phyloP scores from a whole-genome alignment of 2,329 filamentous ascomycete species.

The Trematosphaeria pertusa region DNA sequence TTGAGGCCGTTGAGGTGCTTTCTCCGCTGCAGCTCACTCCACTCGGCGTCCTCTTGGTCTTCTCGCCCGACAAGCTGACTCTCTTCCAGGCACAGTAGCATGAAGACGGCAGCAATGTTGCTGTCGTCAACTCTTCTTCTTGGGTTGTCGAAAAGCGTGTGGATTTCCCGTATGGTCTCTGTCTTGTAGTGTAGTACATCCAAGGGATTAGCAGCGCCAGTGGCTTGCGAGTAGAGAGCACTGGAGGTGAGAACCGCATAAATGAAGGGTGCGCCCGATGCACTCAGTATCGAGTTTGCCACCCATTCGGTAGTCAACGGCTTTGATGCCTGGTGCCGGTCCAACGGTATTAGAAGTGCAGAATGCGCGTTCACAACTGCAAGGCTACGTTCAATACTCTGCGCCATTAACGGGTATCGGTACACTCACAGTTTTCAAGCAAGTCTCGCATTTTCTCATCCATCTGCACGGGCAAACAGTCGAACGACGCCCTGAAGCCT shows the following conservation, averaged over 20 bases:
- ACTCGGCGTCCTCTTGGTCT: slow-evolving; percentile 22
- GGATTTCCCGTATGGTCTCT: slow-evolving; percentile 36
- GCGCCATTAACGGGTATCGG: background rate
- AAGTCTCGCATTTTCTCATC: slow-evolving; percentile 25
- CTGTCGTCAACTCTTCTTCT: slow-evolving; percentile 32
- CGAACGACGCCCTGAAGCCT: slow-evolving; percentile 26
- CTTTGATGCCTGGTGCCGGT: slow-evolving; percentile 28
- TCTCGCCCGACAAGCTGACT: slow-evolving; percentile 30
- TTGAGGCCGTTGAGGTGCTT: slow-evolving; percentile 39
- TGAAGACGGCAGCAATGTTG: slow-evolving; percentile 43
- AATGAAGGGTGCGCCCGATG: slow-evolving; percentile 36
- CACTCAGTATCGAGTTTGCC: slow-evolving; percentile 27
- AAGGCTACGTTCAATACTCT: slow-evolving; percentile 13
- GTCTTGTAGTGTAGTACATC: slow-evolving; percentile 34
- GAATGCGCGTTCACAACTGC: slow-evolving; percentile 30
- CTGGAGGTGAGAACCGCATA: slow-evolving; percentile 38
- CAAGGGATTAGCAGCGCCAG: slow-evolving; percentile 10
- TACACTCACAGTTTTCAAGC: slow-evolving; percentile 38
- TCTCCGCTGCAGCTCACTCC: slow-evolving; percentile 26
- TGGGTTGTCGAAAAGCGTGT: slow-evolving; percentile 32
- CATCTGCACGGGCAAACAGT: slow-evolving; percentile 33
- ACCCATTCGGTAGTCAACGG: slow-evolving; percentile 34
- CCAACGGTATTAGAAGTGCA: slow-evolving; percentile 35
- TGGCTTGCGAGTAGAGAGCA: slow-evolving; percentile 27
- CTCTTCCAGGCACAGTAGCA: slow-evolving; percentile 41